Evolutionary conservation across 495 filamentous ascomycete genomes (phyloP).

Genomic region (Penicillium coprophilum): DNA sequence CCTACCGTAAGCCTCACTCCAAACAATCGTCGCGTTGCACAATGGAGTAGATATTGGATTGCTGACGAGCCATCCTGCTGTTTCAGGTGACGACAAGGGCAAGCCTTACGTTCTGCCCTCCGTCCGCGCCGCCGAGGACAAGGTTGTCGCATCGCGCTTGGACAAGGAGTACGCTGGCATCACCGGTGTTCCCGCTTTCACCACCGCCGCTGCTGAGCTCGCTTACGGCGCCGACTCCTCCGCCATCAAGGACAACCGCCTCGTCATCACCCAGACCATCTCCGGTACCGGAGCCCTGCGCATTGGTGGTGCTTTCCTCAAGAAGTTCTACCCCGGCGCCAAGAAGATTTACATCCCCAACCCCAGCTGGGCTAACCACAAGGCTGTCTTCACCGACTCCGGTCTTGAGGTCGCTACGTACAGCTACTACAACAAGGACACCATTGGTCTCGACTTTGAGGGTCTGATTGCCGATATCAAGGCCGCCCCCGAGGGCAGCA

Average conservation of each 20-base stretch:
- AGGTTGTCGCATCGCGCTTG: constrained; percentile 68
- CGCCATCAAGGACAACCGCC: constrained; percentile 70
- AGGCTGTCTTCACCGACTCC: constrained; percentile 91
- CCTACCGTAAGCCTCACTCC: constrained; percentile 46
- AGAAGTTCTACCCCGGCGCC: constrained; percentile 80
- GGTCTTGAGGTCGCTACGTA: constrained; percentile 89
- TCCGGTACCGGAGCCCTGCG: constrained; percentile 95
- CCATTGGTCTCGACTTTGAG: constrained; percentile 95
- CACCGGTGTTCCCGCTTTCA: constrained; percentile 91
- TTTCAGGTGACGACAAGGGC: constrained; percentile 80
- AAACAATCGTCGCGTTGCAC: neutral
- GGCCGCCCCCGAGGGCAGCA: constrained; percentile 78
- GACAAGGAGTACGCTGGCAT: constrained; percentile 99
- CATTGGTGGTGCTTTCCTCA: constrained; percentile 90
- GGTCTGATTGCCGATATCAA: constrained; percentile 91
- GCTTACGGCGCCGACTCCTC: constrained; percentile 83
- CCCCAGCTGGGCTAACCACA: constrained; percentile 98
- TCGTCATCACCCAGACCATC: constrained; percentile 96
- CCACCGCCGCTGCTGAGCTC: constrained; percentile 82
- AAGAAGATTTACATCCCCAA: constrained; percentile 96
- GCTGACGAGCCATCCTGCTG: neutral
- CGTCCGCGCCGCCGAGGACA: constrained; percentile 83
- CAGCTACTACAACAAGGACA: constrained; percentile 98
- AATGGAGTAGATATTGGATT: constrained; percentile 8
- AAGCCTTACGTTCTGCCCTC: constrained; percentile 98